Evolutionary conservation across 108 stramenopile genomes (phyloP).

Genomic region (Pinguiococcus pyrenoidosus): DNA sequence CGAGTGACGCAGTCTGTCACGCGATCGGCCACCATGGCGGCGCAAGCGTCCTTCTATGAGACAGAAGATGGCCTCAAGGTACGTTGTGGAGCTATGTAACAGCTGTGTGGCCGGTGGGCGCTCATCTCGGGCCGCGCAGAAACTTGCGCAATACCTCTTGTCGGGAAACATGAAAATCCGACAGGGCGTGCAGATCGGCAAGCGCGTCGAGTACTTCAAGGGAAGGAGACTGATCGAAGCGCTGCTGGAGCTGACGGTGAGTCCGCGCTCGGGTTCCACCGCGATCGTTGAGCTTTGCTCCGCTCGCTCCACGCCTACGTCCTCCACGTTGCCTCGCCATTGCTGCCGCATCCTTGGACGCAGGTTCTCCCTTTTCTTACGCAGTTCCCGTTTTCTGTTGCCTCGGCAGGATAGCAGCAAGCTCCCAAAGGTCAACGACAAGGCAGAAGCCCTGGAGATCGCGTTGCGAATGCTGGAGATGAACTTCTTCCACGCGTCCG

Average conservation of each 20-base stretch:
- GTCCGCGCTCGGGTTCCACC: not conserved
- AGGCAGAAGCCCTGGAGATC: no score
- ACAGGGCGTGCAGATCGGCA: slow-evolving; percentile 78
- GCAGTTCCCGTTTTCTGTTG: not conserved
- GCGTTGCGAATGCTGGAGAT: no score
- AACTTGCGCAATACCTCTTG: slow-evolving; percentile 20
- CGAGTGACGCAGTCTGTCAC: no score
- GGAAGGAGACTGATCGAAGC: slow-evolving; percentile 42
- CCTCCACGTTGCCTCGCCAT: not conserved
- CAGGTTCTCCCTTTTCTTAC: not conserved
- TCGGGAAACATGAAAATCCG: slow-evolving; percentile 34
- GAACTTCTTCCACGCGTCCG: slow-evolving; percentile 6
- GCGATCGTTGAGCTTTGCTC: not conserved
- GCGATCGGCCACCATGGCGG: no score
- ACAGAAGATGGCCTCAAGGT: no score
- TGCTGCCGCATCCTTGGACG: not conserved
- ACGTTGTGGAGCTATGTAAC: no score
- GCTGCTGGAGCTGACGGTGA: not conserved
- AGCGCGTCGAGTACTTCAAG: slow-evolving; percentile 91
- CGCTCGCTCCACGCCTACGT: not conserved
- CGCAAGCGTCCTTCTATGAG: no score
- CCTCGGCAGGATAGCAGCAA: slow-evolving; percentile 1
- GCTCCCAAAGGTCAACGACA: no score
- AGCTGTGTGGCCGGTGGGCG: no score
- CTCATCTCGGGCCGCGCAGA: no score